Evolutionary conservation across 2,329 filamentous ascomycete species (phyloP), one percentile per base, ranked within the genome.

Genomic region (Colletotrichum sp.): DNA sequence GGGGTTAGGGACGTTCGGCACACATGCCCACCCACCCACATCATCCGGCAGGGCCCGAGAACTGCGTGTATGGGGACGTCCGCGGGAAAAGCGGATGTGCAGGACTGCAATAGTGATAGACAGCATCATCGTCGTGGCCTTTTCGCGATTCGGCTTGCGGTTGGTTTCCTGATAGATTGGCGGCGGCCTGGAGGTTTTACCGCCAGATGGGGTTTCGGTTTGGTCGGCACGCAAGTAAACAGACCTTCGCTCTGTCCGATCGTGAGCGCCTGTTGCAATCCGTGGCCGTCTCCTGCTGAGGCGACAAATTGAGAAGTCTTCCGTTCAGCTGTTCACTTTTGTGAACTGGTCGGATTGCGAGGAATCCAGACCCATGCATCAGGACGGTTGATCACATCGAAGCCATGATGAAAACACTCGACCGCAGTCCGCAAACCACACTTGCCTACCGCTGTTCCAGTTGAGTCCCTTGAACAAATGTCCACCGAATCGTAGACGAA

Each of bases 301-400:
- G 19, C 39, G 1, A 44, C 8, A 5, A 11, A 44, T 3, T 44
- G 15, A 39, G 34, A 36, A 1, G 0, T 36, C 34, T 12, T 32
- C 11, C 11, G 4, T 13, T 9, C 8, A 15, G 34, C 15, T 39
- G 34, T 8, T 39, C 16, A 16, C 39, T 44, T 8, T 4, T n/a
- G 16, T 0, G 11, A 3, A 2, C 19, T 2, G 0, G 8, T 3
- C 9, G 5, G 19, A 19, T 8, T 44, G 34, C 0, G 8, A 39
- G 36, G 36, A 39, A 19, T 39, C 8, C 8, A n/a, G 39, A 44
- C 39, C 16, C 8, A 2, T n/a, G 19, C 16, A 11, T 1, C 0
- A n/a, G 5, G 5, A 11, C 39, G 39, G 3, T 44, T 1, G 39
- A 3, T 2, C 39, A 44, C 19, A n/a, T 44, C 39, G 19, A 44